These are phyloP conservation scores for Penicillium malachiteum DNA, from an alignment of 495 filamentous ascomycete species.

Conservation along the genomic window DNA sequence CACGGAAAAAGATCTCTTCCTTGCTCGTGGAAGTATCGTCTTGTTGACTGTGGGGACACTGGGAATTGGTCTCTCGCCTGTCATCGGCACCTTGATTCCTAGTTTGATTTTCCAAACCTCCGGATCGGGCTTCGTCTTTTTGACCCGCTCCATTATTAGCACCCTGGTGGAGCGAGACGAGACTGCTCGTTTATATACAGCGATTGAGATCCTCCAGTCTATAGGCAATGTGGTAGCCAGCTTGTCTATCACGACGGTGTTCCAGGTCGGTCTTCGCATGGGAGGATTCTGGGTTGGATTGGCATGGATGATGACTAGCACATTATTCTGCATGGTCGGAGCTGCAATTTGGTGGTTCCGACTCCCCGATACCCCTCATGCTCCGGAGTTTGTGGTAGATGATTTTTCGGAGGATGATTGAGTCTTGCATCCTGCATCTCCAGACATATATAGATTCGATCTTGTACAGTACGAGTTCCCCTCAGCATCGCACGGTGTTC, in stretches of 20 bases:
- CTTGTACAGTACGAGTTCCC: slow-evolving; percentile 17
- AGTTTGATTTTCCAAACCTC: slow-evolving; percentile 49
- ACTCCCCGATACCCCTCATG: slow-evolving; percentile 23
- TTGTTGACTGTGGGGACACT: slow-evolving; percentile 46
- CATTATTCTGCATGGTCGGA: slow-evolving; percentile 40
- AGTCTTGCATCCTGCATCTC: slow-evolving; percentile 1
- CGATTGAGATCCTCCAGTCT: slow-evolving; percentile 57
- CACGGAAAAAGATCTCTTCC: slow-evolving; percentile 51
- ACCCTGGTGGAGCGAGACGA: slow-evolving; percentile 52
- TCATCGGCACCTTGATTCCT: slow-evolving; percentile 36
- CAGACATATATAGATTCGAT: not conserved
- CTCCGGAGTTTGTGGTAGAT: slow-evolving; percentile 25
- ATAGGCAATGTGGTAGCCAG: slow-evolving; percentile 54
- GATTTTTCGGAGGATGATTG: slow-evolving; percentile 19
- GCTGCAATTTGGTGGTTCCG: slow-evolving; percentile 40
- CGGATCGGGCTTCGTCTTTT: slow-evolving; percentile 47
- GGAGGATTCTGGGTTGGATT: slow-evolving; percentile 54
- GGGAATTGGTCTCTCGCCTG: slow-evolving; percentile 46
- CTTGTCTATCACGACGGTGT: slow-evolving; percentile 51
- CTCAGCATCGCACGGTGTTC: not conserved
- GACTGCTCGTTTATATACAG: slow-evolving; percentile 55
- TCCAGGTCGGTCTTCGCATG: slow-evolving; percentile 49
- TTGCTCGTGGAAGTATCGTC: slow-evolving; percentile 49
- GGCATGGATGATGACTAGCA: slow-evolving; percentile 53
- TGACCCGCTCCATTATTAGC: slow-evolving; percentile 51